A percentile compares a stretch with the other conserved stretches of the same genome.
Conservation (phyloP, 192 early-diverging fungal genomes). For the Jimgerdemannia flammicorona region DNA sequence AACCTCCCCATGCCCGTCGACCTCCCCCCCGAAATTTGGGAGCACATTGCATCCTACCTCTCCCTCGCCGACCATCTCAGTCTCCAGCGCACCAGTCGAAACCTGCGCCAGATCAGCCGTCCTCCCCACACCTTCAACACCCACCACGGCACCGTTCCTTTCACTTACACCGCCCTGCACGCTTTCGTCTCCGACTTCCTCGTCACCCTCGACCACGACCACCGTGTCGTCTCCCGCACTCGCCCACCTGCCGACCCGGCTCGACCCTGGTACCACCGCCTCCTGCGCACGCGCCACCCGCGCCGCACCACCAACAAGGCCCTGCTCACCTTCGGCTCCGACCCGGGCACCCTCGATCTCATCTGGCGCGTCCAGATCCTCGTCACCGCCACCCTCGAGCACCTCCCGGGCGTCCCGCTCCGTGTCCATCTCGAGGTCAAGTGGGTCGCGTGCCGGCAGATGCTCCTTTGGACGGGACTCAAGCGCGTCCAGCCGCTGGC, state of each 20-base stretch:
- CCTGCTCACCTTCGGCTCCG: neutral
- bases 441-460: neutral
- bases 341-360: neutral
- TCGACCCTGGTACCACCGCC: neutral
- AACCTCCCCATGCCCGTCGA: neutral
- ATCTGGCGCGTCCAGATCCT: neutral
- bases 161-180: neutral
- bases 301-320: neutral
- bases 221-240: neutral
- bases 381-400: neutral
- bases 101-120: neutral
- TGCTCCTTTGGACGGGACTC: neutral
- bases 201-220: neutral
- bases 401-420: neutral
- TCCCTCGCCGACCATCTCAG: neutral
- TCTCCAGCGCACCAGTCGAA: neutral
- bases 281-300: neutral
- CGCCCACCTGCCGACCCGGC: neutral
- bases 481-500: neutral
- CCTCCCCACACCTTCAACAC: neutral
- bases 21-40: neutral
- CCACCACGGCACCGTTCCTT: neutral
- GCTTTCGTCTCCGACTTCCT: neutral
- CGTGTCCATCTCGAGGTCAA: neutral
- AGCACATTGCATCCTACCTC: neutral